Evolutionary conservation across 2,329 filamentous ascomycete species (phyloP), one percentile per base, ranked within the genome.

Genomic region (Trichoderma endophyticum): DNA sequence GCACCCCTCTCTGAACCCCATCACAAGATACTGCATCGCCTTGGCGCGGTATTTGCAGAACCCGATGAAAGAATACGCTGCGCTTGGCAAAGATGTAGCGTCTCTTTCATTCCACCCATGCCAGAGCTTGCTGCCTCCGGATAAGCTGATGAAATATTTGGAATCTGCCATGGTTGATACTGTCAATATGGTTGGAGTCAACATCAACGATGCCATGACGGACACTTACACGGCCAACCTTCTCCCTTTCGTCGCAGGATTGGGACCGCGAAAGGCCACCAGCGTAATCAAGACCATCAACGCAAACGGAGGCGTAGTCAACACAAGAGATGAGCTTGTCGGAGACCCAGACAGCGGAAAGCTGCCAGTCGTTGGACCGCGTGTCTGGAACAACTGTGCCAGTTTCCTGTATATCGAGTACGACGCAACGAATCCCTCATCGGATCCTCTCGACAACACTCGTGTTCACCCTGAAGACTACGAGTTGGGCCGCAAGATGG

Each of bases 121-220:
- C 77, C 96, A 99, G 80, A 92, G 95, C 73, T 88, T 98, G 34
- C 87, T 99, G 15, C 92, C 95, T 0, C 89, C 94, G 73, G 95
- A 98, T 48, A 95, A 97, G 83, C 86, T 99, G 51, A 84, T 91
- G 74, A 94, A 93, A 80, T 90, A 94, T 73, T 87, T 99, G 18
- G 96, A 99, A 78, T 97, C 93, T n/a, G 94, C 95, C 59, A 93
- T 99, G 90, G 95, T 99, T 12, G 96, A 99, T 80, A 97, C 97
- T 88, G 96, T 99, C 76, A 99, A 99, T 80, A 89, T 99, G 57
- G 94, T 95, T 60, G 96, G 96, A 78, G 93, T 99, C 48, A 93
- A 98, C 77, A 92, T 99, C 78, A 97, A 98, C 77, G 95, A 98
- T 75, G 94, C 95, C 15, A 91, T 97, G 71, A 87, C 86, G 56